These are phyloP conservation scores for Fusarium sarcochroum DNA, from an alignment of 2,329 filamentous ascomycete species.

Conservation along the genomic window DNA sequence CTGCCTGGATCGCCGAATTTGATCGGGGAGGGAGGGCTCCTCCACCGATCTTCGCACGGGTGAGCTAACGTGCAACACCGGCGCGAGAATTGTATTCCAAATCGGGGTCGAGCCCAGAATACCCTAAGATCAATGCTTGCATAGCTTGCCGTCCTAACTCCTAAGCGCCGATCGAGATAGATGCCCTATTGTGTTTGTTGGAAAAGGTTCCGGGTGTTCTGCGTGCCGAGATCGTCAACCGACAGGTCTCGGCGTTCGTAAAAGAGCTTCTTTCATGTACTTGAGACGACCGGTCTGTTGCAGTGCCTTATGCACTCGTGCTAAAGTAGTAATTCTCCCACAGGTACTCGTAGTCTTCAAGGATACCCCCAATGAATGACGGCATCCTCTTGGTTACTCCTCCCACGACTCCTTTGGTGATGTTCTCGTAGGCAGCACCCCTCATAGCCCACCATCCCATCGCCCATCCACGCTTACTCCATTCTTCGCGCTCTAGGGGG, in stretches of 20 bases:
- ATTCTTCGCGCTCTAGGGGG: conserved; percentile 89
- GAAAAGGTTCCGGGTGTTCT: conserved; percentile 10
- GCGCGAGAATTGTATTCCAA: conserved; percentile 25
- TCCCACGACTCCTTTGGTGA: conserved; percentile 82
- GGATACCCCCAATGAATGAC: conserved; percentile 83
- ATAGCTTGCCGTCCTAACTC: conserved; percentile 9
- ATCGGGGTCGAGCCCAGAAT: conserved; percentile 16
- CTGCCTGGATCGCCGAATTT: conserved; percentile 10
- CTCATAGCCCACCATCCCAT: conserved; percentile 97
- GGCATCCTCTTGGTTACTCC: conserved; percentile 83
- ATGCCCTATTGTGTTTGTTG: conserved; percentile 14
- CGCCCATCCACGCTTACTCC: conserved; percentile 88
- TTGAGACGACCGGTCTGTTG: conserved; percentile 13
- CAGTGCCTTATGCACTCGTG: conserved; percentile 59
- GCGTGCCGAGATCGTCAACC: conserved; percentile 25
- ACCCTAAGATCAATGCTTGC: conserved; percentile 11
- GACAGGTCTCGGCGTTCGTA: conserved; percentile 3
- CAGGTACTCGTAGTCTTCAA: conserved; percentile 97
- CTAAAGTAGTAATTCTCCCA: conserved; percentile 99
- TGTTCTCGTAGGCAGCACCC: conserved; percentile 95
- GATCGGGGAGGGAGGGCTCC: conserved; percentile 28
- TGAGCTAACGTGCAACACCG: conserved; percentile 29
- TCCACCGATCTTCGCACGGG: conserved; percentile 26
- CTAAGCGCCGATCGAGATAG: conserved; percentile 22
- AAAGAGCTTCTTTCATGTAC: conserved; percentile 20